Conservation (phyloP, 371 early-diverging fungal species). For the Vavraia culicis region DNA sequence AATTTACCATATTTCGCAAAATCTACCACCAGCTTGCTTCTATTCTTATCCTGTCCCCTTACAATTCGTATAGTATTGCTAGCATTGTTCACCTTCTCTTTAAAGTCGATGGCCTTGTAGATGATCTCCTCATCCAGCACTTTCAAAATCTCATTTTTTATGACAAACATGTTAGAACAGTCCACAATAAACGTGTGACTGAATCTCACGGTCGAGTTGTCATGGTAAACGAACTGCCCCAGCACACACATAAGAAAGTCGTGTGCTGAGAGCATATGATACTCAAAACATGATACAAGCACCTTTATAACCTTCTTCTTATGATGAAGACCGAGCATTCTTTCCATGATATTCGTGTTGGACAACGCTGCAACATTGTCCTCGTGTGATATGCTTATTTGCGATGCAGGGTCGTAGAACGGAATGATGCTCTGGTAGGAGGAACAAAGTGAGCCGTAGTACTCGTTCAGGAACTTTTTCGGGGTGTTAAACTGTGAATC, state of each 20-base stretch:
- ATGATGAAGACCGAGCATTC: neutral
- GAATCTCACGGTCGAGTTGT: constrained; percentile 13
- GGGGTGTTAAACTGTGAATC: no score
- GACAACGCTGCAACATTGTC: no score
- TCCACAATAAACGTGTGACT: constrained; percentile 15
- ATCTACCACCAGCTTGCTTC: no score
- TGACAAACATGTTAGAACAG: neutral
- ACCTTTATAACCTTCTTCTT: constrained; percentile 9
- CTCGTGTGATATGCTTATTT: no score
- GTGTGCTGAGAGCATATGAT: constrained; percentile 7
- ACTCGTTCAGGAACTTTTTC: no score
- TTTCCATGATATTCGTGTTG: no score
- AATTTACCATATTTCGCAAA: no score
- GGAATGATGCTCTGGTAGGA: no score
- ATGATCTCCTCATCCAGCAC: constrained; percentile 26
- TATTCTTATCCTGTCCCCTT: no score
- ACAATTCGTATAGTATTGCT: no score
- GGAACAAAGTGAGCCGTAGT: no score
- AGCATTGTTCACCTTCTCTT: neutral
- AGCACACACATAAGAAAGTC: constrained; percentile 5
- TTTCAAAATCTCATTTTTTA: constrained; percentile 13
- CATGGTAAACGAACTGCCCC: constrained; percentile 25
- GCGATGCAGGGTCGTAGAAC: no score
- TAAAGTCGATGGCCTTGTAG: constrained; percentile 3
- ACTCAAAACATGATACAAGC: constrained; percentile 11